Base-by-base conservation (phyloP, 805 yeast genomes). In the Saturnispora bothae region DNA sequence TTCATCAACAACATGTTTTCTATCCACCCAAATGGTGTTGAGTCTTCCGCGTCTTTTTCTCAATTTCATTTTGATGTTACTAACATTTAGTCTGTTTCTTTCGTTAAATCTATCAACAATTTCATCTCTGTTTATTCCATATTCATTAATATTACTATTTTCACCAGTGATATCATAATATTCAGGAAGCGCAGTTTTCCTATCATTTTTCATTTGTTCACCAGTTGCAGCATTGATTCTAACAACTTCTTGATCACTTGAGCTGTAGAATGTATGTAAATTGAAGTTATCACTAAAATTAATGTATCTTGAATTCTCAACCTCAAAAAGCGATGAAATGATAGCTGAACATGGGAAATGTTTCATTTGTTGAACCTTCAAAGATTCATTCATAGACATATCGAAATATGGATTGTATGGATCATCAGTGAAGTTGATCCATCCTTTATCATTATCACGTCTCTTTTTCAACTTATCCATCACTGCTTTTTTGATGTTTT, bases 381-480 rank as follows among this genome's bases (percentile, higher is more conserved):
- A 53, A 18, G 59, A 64, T 25, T 66, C 65, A 20, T 76, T 71
- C 36, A 75, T 66, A 5, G 78, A 68, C 38, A 84, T 70, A 45
- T 83, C 76, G 55, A 84, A 79, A 40, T 71, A 76, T 12, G 96
- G 96, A 52, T 78, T 82, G 52, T 73, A 74, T 13, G 92, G 80
- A 60, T 83, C 88, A 61, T 86, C 95, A 3, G 96, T 83, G 37
- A 82, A 66, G 52, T 92, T 92, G 47, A 82, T 72, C 73, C 78
- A 88, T 0, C 82, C 83, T 44, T 68, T 70, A 51, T 82, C 88
- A 43, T 69, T 73, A 45, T 78, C 69, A 47, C 74, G 73, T 31
- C 94, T 65, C 45, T 81, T 79, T 36, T 73, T 74, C 58, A 89
- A 67, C 55, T 84, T 83, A 48, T 84, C 95, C 45, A 77, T 73